Base-by-base conservation (phyloP, 441 rosid species). In the Populus tomentosa region DNA sequence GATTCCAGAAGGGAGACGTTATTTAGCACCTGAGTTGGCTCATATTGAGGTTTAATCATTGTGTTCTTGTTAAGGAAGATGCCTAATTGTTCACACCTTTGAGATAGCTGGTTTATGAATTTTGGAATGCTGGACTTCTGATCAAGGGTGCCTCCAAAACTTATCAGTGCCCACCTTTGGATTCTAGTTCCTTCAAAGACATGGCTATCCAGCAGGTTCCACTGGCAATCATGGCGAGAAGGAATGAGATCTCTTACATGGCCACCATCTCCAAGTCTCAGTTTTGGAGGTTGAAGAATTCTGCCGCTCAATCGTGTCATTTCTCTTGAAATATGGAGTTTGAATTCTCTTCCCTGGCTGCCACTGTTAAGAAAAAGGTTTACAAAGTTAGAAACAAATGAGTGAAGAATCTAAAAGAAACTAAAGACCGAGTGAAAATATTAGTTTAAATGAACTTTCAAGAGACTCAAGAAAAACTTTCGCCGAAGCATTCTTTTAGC, bases 221-320 rank as follows among this genome's bases (percentile, higher is more conserved):
- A 92, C 74, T 90, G 96, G 26, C 97, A 84, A 74, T 93, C 95
- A 33, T 82, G 90, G 71, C 94, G 90, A 18, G 87, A 85, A 56
- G 97, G 97, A 71, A 80, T 75, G 20, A 90, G 72, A 77, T 90
- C 93, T 82, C 86, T 85, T 53, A 82, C 62, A 59, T 80, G 89
- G 14, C 97, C 97, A 75, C 90, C 89, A 63, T 85, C 89, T 33
- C 94, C 97, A 56, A 95, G 99, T 84, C 88, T 95, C 28, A 95
- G 94, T 87, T 92, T 95, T 32, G 99, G 99, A 80, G 99, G 98
- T 67, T 88, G 92, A 53, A 95, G 93, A 77, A 93, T 82, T 87
- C 99, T 91, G 78, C 99, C 99, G 1, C 86, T 89, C 76, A 95
- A 81, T 79, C 86, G 78, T 67, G 99, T 91, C 99, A 95, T 95